These are phyloP conservation scores for Lactarius hengduanensis DNA, from an alignment of 768 basidiomycete genomes.

Conservation along the genomic window DNA sequence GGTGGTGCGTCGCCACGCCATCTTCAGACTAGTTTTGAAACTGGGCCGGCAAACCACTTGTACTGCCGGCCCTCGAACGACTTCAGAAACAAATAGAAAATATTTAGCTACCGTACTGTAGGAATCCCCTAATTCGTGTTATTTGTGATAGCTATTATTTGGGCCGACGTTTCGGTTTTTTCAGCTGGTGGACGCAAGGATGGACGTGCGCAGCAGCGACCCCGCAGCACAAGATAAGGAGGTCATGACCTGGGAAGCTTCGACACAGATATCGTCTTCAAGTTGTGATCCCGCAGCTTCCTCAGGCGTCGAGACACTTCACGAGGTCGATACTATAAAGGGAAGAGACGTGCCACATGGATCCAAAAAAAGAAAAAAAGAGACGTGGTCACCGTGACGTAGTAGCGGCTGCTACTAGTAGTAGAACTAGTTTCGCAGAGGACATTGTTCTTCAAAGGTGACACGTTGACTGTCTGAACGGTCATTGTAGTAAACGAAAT, in stretches of 20 bases:
- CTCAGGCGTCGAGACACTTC: conserved; percentile 50
- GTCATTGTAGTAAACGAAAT: conserved; percentile 30
- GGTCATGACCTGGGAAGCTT: conserved; percentile 72
- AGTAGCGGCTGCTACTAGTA: conserved; percentile 29
- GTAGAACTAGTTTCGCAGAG: conserved; percentile 57
- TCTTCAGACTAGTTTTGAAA: too few species aligned
- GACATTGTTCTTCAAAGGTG: conserved; percentile 57
- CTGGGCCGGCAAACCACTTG: too few species aligned
- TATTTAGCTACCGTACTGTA: too few species aligned
- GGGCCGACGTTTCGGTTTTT: too few species aligned
- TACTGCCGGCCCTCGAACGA: too few species aligned
- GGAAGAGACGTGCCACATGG: not conserved
- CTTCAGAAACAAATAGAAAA: too few species aligned
- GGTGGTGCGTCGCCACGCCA: too few species aligned
- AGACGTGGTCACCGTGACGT: too few species aligned
- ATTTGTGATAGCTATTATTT: too few species aligned
- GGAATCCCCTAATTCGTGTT: too few species aligned
- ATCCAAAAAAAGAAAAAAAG: too few species aligned
- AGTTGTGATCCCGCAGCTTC: conserved; percentile 36
- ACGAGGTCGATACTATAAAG: conserved; percentile 49
- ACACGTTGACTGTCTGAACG: conserved; percentile 33
- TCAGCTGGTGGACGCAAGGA: not conserved
- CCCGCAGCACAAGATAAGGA: conserved; percentile 54
- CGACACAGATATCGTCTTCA: conserved; percentile 56
- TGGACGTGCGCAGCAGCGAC: not conserved